Conservation (phyloP, 1,284 basidiomycete species). For the Omphalotus olearius region DNA sequence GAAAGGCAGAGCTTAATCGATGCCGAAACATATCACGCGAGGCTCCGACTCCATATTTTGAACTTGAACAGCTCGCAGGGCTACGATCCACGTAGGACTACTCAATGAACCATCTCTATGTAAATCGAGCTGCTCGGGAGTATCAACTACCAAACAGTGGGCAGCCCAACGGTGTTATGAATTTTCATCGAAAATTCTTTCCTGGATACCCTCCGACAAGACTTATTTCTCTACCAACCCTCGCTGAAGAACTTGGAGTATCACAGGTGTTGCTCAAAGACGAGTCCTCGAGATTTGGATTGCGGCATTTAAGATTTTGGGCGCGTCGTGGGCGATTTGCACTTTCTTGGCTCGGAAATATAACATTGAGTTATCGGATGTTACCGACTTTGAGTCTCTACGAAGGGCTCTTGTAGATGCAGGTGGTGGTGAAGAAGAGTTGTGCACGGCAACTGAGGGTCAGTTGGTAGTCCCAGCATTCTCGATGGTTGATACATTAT, state of each 20-base stretch:
- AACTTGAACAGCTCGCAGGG: too few species aligned
- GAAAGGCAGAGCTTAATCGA: too few species aligned
- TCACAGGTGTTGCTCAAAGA: constrained; percentile 13
- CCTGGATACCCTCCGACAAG: not conserved
- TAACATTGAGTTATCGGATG: not conserved
- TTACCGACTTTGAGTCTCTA: not conserved
- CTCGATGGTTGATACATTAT: not conserved
- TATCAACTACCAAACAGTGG: too few species aligned
- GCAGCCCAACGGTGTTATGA: not conserved
- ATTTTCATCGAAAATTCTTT: constrained; percentile 4
- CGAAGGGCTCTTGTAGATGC: not conserved
- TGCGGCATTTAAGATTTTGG: constrained; percentile 18
- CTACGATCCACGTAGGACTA: too few species aligned
- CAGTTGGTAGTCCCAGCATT: not conserved
- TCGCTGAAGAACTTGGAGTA: constrained; percentile 12
- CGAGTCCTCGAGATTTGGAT: constrained; percentile 12
- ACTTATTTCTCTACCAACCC: not conserved
- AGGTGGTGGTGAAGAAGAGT: not conserved
- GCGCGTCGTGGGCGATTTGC: constrained; percentile 15
- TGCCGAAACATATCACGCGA: too few species aligned
- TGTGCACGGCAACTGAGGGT: constrained; percentile 12
- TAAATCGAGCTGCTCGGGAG: too few species aligned
- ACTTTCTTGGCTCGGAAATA: constrained; percentile 6
- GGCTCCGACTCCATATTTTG: too few species aligned
- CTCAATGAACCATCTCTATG: too few species aligned